A percentile compares a stretch with the other conserved stretches of the same genome.
Conservation (phyloP, 2,329 filamentous ascomycete species). For the Monilinia laxa region DNA sequence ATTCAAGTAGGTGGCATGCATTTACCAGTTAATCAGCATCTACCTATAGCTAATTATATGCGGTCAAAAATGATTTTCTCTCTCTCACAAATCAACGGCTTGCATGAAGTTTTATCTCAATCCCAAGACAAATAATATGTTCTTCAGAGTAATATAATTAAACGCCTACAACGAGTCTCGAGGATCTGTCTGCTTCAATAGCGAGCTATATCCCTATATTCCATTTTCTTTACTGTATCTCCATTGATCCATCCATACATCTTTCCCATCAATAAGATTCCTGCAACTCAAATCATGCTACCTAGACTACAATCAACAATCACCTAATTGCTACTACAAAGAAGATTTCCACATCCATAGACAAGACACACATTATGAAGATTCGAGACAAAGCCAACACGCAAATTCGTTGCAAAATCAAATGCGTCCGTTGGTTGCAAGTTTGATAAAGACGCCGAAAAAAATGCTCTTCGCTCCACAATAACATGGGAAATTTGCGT, state of each 20-base stretch:
- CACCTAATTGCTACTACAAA: slow-evolving; percentile 11
- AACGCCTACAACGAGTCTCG: neutral
- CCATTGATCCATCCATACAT: neutral
- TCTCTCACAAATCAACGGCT: neutral
- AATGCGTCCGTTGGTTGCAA: neutral
- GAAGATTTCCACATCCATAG: slow-evolving; percentile 8
- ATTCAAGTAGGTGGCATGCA: too few relatives aligned
- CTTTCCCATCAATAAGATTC: neutral
- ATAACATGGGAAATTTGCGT: slow-evolving; percentile 14
- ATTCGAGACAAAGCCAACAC: neutral
- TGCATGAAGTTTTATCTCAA: neutral
- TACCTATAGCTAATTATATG: too few relatives aligned
- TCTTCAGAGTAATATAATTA: slow-evolving; percentile 2
- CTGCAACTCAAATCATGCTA: slow-evolving; percentile 3
- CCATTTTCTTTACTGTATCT: slow-evolving; percentile 9
- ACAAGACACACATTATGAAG: slow-evolving; percentile 2
- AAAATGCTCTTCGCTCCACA: slow-evolving; percentile 10
- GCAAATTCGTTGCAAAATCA: slow-evolving; percentile 3
- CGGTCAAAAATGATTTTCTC: too few relatives aligned
- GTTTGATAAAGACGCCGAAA: slow-evolving; percentile 17
- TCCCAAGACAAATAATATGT: neutral
- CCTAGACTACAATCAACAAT: neutral
- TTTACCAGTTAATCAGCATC: too few relatives aligned
- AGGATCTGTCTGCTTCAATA: slow-evolving; percentile 3
- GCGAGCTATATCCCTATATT: slow-evolving; percentile 18